Evolutionary conservation across 768 basidiomycete genomes (phyloP).

Genomic region (Auricularia cornea): DNA sequence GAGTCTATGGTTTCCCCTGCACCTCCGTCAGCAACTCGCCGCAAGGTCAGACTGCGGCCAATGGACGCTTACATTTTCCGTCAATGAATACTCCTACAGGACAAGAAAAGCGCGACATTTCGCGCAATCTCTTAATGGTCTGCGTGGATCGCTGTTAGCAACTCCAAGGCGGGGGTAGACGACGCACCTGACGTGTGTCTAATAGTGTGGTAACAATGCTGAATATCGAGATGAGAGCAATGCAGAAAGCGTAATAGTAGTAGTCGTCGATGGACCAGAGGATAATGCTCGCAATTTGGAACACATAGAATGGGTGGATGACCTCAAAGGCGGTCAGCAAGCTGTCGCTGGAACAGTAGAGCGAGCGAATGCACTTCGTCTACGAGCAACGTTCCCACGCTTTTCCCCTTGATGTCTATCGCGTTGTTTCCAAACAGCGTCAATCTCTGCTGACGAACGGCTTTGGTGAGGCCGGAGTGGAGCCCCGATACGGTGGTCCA

Average conservation of each 20-base stretch:
- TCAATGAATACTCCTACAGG: slow-evolving; percentile 61
- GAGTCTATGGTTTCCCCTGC: slow-evolving; percentile 70
- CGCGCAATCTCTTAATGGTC: slow-evolving; percentile 90
- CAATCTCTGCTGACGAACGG: slow-evolving; percentile 53
- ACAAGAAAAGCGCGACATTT: slow-evolving; percentile 90
- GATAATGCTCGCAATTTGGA: slow-evolving; percentile 91
- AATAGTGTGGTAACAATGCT: slow-evolving; percentile 81
- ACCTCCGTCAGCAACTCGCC: slow-evolving; percentile 1
- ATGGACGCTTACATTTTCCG: slow-evolving; percentile 51
- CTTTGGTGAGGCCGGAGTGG: slow-evolving; percentile 51
- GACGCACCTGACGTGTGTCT: slow-evolving; percentile 81
- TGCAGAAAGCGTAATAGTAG: slow-evolving; percentile 96
- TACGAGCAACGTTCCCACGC: slow-evolving; percentile 63
- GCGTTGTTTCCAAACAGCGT: slow-evolving; percentile 76
- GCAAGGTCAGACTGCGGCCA: not conserved
- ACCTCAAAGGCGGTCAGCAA: slow-evolving; percentile 37
- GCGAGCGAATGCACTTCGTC: slow-evolving; percentile 63
- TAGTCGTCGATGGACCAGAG: slow-evolving; percentile 95
- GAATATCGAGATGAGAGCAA: slow-evolving; percentile 78
- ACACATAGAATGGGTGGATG: slow-evolving; percentile 96
- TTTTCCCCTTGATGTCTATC: slow-evolving; percentile 87
- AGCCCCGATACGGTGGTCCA: slow-evolving; percentile 60
- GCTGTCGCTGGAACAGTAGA: not conserved
- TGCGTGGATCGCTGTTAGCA: slow-evolving; percentile 19
- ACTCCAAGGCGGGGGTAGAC: not conserved